Conservation (phyloP, 1,284 basidiomycete species). For the Cutaneotrichosporon mucoides region DNA sequence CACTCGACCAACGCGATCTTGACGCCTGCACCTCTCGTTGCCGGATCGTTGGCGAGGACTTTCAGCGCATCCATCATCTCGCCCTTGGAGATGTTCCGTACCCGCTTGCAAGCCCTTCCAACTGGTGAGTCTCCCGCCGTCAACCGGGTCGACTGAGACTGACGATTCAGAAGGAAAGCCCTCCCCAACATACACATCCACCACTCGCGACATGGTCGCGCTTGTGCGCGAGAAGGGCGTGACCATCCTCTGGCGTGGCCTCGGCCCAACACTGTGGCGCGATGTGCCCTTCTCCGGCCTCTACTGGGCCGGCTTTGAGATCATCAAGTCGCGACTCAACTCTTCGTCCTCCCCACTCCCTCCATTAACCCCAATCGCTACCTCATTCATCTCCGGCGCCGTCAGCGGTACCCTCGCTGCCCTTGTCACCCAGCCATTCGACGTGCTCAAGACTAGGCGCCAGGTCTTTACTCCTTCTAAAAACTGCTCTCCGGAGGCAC, state of each 20-base stretch:
- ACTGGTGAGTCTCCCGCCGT: slow-evolving; percentile 53
- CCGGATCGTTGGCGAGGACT: slow-evolving; percentile 78
- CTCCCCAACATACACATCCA: slow-evolving; percentile 58
- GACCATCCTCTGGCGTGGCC: slow-evolving; percentile 77
- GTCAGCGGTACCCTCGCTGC: slow-evolving; percentile 61
- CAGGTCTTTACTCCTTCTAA: slow-evolving; percentile 67
- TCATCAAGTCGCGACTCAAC: slow-evolving; percentile 40
- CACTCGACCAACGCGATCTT: slow-evolving; percentile 41
- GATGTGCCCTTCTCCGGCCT: slow-evolving; percentile 93
- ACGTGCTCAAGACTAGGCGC: slow-evolving; percentile 89
- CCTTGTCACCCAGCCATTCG: slow-evolving; percentile 88
- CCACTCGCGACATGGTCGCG: slow-evolving; percentile 35
- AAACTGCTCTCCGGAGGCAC: slow-evolving; percentile 49
- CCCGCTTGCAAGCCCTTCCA: slow-evolving; percentile 79
- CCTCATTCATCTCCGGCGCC: slow-evolving; percentile 46
- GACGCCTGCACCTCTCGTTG: slow-evolving; percentile 67
- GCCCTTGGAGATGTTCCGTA: slow-evolving; percentile 89
- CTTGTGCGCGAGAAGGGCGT: slow-evolving; percentile 64
- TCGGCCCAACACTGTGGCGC: slow-evolving; percentile 88
- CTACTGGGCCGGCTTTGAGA: slow-evolving; percentile 50
- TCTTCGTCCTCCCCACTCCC: slow-evolving; percentile 28
- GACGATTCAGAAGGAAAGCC: slow-evolving; percentile 54
- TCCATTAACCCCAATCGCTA: slow-evolving; percentile 34
- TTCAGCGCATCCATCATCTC: slow-evolving; percentile 75
- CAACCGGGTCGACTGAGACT: not conserved